Evolutionary conservation across 202 grass and related monocot genomes (phyloP), one percentile per base, ranked within the genome.

Genomic region (Miscanthus sacchariflorus): DNA sequence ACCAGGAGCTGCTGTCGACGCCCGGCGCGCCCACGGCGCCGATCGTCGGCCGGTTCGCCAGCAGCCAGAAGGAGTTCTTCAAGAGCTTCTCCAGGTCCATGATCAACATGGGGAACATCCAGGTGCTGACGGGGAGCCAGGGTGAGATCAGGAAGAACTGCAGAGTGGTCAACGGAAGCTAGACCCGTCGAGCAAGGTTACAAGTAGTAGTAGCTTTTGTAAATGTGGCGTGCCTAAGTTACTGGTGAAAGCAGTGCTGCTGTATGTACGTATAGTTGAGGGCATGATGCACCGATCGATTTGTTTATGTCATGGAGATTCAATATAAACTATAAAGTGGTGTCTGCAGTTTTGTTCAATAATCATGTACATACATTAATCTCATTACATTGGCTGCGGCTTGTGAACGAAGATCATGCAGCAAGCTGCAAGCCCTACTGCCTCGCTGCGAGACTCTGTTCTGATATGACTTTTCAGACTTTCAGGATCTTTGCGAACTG

Each of bases 101-200:
- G 92, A 43, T 93, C 87, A 90, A 68, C 11, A 97, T 97, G 95
- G 95, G 92, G 30, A 95, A 90, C 65, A 91, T 93, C 58, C 36
- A 68, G 24, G 77, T 81, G 42, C 71, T 97, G 10, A 97, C 90
- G 25, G 95, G 90, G 9, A 80, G 30, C 6, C 72, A 80, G 15
- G 95, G 95, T 0, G 86, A 97, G 87, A 18, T 97, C 5, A 88
- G 95, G 74, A 88, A 48, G 50, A 83, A 86, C 70, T 97, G 95
- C 64, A 81, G 84, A 9, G 79, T 46, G 88, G 73, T 97, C 25
- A 91, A 94, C 14, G 88, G 89, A 70, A 54, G 85, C 56, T 88
- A 82, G 46, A 9, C 6, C 27, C 3, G 7, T n/a, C 9, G 24
- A 70, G 17, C 9, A 17, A 70, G 17, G 14, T 49, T 17, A 5